phyloP scores from a whole-genome alignment of 345 rosid genomes.

The Eucalyptus viminalis region DNA sequence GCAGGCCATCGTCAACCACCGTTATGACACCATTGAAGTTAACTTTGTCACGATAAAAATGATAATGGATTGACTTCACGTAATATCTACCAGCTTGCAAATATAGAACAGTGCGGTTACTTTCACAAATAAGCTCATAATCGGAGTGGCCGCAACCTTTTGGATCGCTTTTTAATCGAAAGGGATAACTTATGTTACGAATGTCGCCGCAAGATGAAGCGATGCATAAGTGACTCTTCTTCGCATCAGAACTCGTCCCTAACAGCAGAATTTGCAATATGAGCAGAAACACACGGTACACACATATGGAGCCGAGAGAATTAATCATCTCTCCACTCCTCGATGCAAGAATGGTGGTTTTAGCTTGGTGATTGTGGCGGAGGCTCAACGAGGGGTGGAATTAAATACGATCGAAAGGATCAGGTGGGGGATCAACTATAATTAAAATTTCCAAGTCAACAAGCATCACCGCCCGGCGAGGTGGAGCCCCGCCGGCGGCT shows the following conservation, averaged over 20 bases:
- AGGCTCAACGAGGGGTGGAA: background rate
- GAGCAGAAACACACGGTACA: background rate
- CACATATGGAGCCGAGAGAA: background rate
- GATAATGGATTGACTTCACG: background rate
- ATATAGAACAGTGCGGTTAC: background rate
- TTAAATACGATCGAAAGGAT: background rate
- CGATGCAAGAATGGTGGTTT: background rate
- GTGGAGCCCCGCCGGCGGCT: no score
- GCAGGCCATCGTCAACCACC: background rate
- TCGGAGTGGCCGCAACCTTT: accelerated
- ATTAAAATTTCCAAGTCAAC: background rate
- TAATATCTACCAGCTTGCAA: accelerated
- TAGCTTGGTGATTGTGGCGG: background rate
- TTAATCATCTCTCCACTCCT: background rate
- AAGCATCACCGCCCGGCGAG: background rate
- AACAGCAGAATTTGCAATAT: background rate
- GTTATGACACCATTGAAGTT: accelerated
- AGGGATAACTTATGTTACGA: background rate
- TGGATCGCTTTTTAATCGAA: accelerated
- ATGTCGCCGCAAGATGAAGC: background rate
- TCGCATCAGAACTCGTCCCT: accelerated
- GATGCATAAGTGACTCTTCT: background rate
- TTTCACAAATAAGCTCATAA: background rate
- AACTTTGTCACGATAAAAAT: background rate
- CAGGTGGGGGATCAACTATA: background rate